Base-by-base conservation (phyloP, 805 yeast genomes). In the Metschnikowia shivogae region DNA sequence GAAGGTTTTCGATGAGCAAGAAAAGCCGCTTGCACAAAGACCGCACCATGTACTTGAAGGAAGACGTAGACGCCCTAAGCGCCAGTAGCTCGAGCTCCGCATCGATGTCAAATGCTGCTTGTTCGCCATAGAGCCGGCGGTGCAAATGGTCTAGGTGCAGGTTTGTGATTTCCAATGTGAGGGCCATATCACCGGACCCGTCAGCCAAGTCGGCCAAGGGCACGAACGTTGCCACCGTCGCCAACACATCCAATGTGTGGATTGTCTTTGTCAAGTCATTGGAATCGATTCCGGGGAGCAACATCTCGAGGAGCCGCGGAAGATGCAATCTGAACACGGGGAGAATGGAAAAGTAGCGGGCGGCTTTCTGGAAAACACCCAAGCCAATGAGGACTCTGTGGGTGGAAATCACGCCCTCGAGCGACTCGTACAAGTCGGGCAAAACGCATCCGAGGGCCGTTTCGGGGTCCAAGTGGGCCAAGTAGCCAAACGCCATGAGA, bases 271-370 rank as follows among this genome's bases (percentile, higher is more conserved):
- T 73, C 39, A 89, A 73, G 62, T 93, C 99, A 60, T 90, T 93
- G 0, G 90, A 78, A 60, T 93, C 98, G 26, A 93, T 81, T 27
- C 93, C 96, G 0, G 89, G 86, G 6, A 89, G 61, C 2, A 83
- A 68, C 62, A 88, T 72, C 24, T 82, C 77, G 33, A 90, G 60
- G 12, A 93, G 68, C 43, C 95, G 78, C 0, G 95, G 80, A 10
- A 89, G 67, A 57, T 93, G 99, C 10, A 87, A 81, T 36, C 96
- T 70, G 58, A 77, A 88, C 1, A 80, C 63, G 1, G 84, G 84
- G 2, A 78, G 72, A 6, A 67, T 59, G 0, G 85, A 82, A 73
- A 93, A 78, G 48, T 76, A 82, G 44, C 95, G 73, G 1, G 84
- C 76, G 19, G 87, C 63, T 20, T 78, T 81, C 3, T 82, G 78